Evolutionary conservation across 2,329 filamentous ascomycete species (phyloP).

Genomic region (Microdochium paspali): DNA sequence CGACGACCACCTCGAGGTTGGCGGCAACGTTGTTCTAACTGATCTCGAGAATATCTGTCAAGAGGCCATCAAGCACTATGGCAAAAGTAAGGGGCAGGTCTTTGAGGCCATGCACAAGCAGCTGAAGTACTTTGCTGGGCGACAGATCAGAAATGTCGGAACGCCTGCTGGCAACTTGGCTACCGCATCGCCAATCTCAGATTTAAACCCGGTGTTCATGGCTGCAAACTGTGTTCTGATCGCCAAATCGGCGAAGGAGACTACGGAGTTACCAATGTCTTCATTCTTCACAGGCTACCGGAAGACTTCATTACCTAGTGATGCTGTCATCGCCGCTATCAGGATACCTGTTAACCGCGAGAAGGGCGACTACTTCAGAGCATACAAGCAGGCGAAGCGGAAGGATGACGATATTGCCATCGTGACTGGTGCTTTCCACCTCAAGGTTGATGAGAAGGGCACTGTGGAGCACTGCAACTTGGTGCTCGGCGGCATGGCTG

Average conservation of each 20-base stretch:
- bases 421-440: conserved; percentile 76
- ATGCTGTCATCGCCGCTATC: conserved; percentile 80
- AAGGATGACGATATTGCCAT: conserved; percentile 99
- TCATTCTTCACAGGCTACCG: conserved; percentile 91
- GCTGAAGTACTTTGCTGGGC: conserved; percentile 85
- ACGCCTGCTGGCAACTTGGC: conserved; percentile 91
- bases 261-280: conserved; percentile 81
- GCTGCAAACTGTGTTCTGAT: conserved; percentile 75
- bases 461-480: conserved; percentile 67
- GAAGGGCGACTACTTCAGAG: conserved; percentile 73
- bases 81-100: conserved; percentile 59
- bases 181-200: conserved; percentile 92
- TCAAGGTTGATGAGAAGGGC: conserved; percentile 61
- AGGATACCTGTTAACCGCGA: conserved; percentile 69
- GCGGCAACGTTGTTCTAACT: conserved; percentile 85
- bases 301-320: conserved; percentile 66
- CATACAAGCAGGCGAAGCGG: conserved; percentile 93
- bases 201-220: conserved; percentile 89
- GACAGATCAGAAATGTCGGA: conserved; percentile 95
- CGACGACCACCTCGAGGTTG: conserved; percentile 78
- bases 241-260: conserved; percentile 64
- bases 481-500: conserved; percentile 92
- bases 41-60: conserved; percentile 81
- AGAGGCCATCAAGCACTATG: conserved; percentile 72
- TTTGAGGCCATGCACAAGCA: conserved; percentile 92